phyloP scores from a whole-genome alignment of 257 asterid genomes.

The Eucommia ulmoides region DNA sequence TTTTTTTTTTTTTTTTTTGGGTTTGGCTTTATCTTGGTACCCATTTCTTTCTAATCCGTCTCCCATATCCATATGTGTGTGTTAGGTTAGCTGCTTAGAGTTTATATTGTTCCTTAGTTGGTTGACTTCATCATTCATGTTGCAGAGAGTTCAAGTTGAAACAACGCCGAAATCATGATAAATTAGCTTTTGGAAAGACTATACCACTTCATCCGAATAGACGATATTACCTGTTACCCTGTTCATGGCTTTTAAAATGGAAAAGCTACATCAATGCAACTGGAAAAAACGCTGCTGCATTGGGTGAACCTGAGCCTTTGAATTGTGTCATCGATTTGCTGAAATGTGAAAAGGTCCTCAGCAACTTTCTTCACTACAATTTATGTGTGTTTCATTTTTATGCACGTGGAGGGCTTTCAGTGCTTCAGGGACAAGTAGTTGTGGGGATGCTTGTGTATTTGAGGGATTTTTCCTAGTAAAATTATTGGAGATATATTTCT shows the following conservation, averaged over 20 bases:
- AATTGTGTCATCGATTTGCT: conserved; percentile 44
- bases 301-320: conserved; percentile 55
- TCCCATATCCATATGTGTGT: too few species aligned
- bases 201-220: conserved; percentile 37
- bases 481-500: too few species aligned
- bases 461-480: too few species aligned
- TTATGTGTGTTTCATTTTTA: too few species aligned
- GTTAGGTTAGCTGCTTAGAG: too few species aligned
- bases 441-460: too few species aligned
- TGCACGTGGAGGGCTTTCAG: too few species aligned
- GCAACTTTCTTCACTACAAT: too few species aligned
- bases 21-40: background rate
- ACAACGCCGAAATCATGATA: conserved; percentile 81
- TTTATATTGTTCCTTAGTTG: conserved; percentile 9
- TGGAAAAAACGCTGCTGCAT: conserved; percentile 46
- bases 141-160: conserved; percentile 85
- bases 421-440: too few species aligned
- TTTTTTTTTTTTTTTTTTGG: background rate
- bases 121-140: conserved; percentile 24
- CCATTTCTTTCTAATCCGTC: too few species aligned
- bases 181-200: conserved; percentile 49
- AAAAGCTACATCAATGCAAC: conserved; percentile 55
- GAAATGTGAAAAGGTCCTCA: conserved; percentile 62
- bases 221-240: conserved; percentile 65
- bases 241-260: conserved; percentile 84